Conservation (phyloP, 805 yeast species). For the Metschnikowia gelsemii region DNA sequence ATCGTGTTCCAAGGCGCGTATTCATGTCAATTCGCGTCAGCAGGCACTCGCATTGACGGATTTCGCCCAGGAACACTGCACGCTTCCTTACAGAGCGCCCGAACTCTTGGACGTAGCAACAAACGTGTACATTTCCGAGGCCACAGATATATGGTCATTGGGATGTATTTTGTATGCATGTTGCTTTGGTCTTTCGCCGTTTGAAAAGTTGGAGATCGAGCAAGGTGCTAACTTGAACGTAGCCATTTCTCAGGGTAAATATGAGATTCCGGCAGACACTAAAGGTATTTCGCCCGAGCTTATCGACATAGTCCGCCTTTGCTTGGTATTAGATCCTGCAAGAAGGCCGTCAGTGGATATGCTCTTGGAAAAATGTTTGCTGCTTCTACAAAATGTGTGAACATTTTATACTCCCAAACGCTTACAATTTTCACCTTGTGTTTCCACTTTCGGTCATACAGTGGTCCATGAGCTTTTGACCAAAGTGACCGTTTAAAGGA, state of each 20-base stretch:
- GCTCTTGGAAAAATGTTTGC: slow-evolving; percentile 51
- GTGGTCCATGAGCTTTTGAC: no score
- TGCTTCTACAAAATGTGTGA: slow-evolving; percentile 1
- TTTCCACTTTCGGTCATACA: no score
- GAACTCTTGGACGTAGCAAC: slow-evolving; percentile 78
- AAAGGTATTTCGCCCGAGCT: slow-evolving; percentile 54
- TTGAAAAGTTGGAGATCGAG: slow-evolving; percentile 76
- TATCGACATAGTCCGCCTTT: slow-evolving; percentile 53
- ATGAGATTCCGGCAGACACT: slow-evolving; percentile 52
- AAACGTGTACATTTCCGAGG: slow-evolving; percentile 63
- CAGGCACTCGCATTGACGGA: slow-evolving; percentile 79
- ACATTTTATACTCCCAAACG: not conserved
- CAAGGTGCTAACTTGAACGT: slow-evolving; percentile 79
- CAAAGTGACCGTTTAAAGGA: no score
- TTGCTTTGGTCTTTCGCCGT: slow-evolving; percentile 80
- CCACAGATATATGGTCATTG: slow-evolving; percentile 86
- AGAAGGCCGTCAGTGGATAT: slow-evolving; percentile 65
- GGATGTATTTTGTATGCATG: slow-evolving; percentile 82
- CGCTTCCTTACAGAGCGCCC: slow-evolving; percentile 87
- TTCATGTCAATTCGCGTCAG: slow-evolving; percentile 54
- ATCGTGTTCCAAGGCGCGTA: slow-evolving; percentile 65
- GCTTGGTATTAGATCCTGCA: slow-evolving; percentile 61
- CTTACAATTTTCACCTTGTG: not conserved
- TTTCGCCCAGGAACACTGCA: slow-evolving; percentile 78
- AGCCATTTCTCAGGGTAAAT: slow-evolving; percentile 71